Percentiles rank a stretch among this genome's conserved stretches.
Evolutionary conservation across 129 eudicot genomes (phyloP).

Genomic region (Deinandra increscens): DNA sequence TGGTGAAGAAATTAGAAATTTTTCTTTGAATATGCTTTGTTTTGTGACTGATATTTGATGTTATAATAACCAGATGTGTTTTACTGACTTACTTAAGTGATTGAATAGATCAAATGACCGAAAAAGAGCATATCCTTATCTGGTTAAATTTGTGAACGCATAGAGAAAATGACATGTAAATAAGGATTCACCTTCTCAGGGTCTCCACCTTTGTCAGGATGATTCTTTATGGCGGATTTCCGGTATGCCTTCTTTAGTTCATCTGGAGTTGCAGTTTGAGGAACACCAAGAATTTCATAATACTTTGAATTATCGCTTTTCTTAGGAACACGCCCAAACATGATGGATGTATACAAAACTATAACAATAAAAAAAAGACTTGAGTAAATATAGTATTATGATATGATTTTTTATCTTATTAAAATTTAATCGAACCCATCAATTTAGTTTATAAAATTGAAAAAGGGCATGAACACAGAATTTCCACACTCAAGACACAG

Average conservation of each 20-base stretch:
- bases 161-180: background rate
- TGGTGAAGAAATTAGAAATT: background rate
- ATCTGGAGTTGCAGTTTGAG: constrained; percentile 61
- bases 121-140: background rate
- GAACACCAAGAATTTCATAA: constrained; percentile 73
- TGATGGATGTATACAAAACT: constrained; percentile 32
- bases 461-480: background rate
- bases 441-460: background rate
- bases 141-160: background rate
- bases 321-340: constrained; percentile 80
- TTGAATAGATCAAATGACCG: background rate
- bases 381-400: constrained; percentile 7
- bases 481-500: background rate
- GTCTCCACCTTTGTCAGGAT: constrained; percentile 95
- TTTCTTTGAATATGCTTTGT: background rate
- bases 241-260: constrained; percentile 84
- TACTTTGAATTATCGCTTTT: constrained; percentile 64
- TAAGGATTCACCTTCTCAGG: constrained; percentile 66
- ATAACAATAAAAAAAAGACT: constrained; percentile 4
- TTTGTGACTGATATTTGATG: background rate
- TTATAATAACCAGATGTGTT: background rate
- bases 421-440: background rate
- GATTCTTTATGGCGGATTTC: constrained; percentile 79
- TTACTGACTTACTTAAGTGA: background rate
- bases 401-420: background rate